Evolutionary conservation across 2,329 filamentous ascomycete genomes (phyloP).

Genomic region (Penicillium corylophilum): DNA sequence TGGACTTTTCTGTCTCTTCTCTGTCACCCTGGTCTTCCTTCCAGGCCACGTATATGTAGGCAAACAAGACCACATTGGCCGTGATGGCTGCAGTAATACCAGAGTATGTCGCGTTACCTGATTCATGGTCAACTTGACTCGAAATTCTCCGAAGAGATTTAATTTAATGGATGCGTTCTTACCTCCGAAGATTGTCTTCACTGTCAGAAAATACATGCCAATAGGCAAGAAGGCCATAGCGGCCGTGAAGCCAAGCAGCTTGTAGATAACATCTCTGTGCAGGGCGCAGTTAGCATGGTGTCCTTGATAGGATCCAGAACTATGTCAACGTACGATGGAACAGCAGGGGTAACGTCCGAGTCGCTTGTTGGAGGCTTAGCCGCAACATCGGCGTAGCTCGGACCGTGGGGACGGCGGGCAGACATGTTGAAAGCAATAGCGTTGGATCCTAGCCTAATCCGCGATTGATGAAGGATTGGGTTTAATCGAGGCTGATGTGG

Average conservation of each 20-base stretch:
- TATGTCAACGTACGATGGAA: slow-evolving; percentile 66
- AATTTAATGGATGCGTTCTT: slow-evolving; percentile 21
- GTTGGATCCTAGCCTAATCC: neutral
- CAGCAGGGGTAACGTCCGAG: slow-evolving; percentile 76
- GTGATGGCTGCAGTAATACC: slow-evolving; percentile 82
- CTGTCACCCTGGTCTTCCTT: slow-evolving; percentile 81
- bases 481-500: neutral
- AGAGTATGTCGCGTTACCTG: slow-evolving; percentile 88
- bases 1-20: slow-evolving; percentile 60
- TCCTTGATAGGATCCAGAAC: neutral
- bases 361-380: slow-evolving; percentile 47
- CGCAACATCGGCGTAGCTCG: slow-evolving; percentile 30
- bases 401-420: slow-evolving; percentile 30
- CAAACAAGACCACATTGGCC: slow-evolving; percentile 86
- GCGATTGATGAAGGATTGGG: neutral
- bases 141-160: neutral
- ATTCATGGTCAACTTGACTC: neutral
- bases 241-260: slow-evolving; percentile 84
- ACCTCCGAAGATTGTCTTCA: slow-evolving; percentile 78
- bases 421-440: slow-evolving; percentile 31
- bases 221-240: slow-evolving; percentile 90
- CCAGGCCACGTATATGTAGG: slow-evolving; percentile 91
- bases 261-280: slow-evolving; percentile 76
- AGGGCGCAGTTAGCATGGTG: slow-evolving; percentile 2
- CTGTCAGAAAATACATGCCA: slow-evolving; percentile 79